phyloP scores from a whole-genome alignment of 139 green algal species.

The Micromonas commoda region DNA sequence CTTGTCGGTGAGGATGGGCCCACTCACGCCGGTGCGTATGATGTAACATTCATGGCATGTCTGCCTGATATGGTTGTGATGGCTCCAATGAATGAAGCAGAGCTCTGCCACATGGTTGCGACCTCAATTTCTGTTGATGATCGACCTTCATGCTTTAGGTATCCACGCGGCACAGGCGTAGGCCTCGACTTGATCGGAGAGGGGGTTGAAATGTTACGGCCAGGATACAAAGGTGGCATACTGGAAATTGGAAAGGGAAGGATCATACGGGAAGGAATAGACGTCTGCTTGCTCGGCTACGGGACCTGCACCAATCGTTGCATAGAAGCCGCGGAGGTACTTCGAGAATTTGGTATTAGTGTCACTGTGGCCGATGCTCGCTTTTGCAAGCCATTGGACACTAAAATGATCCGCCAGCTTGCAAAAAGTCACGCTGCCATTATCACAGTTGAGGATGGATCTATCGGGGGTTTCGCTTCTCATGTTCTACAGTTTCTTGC shows the following conservation, averaged over 20 bases:
- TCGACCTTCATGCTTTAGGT: conserved; percentile 83
- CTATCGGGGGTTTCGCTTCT: conserved; percentile 90
- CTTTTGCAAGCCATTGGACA: conserved; percentile 99
- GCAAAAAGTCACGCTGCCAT: conserved; percentile 37
- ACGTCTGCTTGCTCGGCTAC: conserved; percentile 88
- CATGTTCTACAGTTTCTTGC: conserved; percentile 85
- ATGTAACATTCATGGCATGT: conserved; percentile 91
- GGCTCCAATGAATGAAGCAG: conserved; percentile 78
- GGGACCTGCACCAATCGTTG: conserved; percentile 77
- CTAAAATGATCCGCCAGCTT: conserved; percentile 55
- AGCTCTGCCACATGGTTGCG: conserved; percentile 68
- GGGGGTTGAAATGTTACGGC: conserved; percentile 1
- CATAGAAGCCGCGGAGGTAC: conserved; percentile 75
- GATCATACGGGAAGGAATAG: conserved; percentile 71
- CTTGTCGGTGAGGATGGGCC: conserved; percentile 94
- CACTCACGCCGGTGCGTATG: conserved; percentile 90
- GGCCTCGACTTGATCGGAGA: conserved; percentile 71
- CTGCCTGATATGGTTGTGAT: conserved; percentile 97
- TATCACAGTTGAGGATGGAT: conserved; percentile 87
- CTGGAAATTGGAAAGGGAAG: conserved; percentile 77
- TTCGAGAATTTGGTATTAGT: conserved; percentile 58
- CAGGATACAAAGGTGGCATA: conserved; percentile 8
- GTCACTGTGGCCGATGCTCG: conserved; percentile 87
- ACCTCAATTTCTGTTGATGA: conserved; percentile 89
- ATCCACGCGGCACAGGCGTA: conserved; percentile 89